Evolutionary conservation across 2,329 filamentous ascomycete genomes (phyloP), one percentile per base, ranked within the genome.

Genomic region (Truncatella angustata): DNA sequence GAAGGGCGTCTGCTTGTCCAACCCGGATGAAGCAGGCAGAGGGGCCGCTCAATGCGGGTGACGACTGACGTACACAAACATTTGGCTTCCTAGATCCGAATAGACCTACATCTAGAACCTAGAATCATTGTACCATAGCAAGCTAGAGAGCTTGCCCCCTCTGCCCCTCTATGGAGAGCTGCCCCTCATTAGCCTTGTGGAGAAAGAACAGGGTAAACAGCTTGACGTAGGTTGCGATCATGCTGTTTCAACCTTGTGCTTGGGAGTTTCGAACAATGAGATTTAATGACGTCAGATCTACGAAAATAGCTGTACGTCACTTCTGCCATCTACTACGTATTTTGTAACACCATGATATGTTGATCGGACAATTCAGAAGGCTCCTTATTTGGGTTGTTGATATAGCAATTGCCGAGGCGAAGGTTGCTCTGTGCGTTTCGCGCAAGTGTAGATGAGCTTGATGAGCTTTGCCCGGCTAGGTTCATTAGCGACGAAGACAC

Each of bases 41-140:
- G 42, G 43, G 43, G 43, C 28, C 6, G 20, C 34, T 46, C 34
- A 16, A n/a, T 28, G 26, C 23, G 43, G 26, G 11, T 18, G 28
- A 46, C 43, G 43, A 46, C 32, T 46, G 43, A 20, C 43, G 34
- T 18, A 35, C 20, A 34, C 43, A 16, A 46, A 28, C 30, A 46
- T 30, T 14, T n/a, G 23, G 11, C 20, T 24, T 24, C 24, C 40
- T 46, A 46, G 43, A 16, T n/a, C 43, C 34, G 43, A 46, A 46
- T 46, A 24, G 24, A 24, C n/a, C 26, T 16, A n/a, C 23, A 46
- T 46, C n/a, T n/a, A n/a, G n/a, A n/a, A n/a, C n/a, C n/a, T n/a
- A n/a, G n/a, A n/a, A n/a, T n/a, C n/a, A n/a, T n/a, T n/a, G n/a
- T n/a, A n/a, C 10, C 24, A 26, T 11, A 20, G 28, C 2, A 32